These are phyloP conservation scores for Trichoderma polysporum DNA, from an alignment of 2,329 filamentous ascomycete genomes.

Conservation along the genomic window DNA sequence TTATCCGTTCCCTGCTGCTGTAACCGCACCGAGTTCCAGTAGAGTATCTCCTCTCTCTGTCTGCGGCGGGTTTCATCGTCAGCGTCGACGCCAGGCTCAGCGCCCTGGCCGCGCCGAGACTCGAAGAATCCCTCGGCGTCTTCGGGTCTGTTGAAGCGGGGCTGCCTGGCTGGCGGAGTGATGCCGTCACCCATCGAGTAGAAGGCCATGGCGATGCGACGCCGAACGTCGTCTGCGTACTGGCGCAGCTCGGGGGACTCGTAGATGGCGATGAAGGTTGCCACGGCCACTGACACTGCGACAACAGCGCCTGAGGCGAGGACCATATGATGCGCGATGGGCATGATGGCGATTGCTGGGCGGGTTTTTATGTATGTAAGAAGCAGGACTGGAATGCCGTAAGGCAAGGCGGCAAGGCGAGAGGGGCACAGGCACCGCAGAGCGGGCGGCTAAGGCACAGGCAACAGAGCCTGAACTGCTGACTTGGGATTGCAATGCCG, in stretches of 20 bases:
- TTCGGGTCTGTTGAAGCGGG: constrained; percentile 64
- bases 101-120: constrained; percentile 45
- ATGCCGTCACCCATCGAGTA: constrained; percentile 60
- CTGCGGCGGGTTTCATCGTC: constrained; percentile 61
- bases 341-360: constrained; percentile 40
- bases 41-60: constrained; percentile 64
- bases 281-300: constrained; percentile 57
- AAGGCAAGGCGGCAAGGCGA: neutral
- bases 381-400: neutral
- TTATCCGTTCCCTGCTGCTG: constrained; percentile 39
- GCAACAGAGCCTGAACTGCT: constrained; percentile 10
- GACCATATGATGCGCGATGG: constrained; percentile 51
- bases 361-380: neutral
- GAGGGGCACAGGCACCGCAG: constrained; percentile 9
- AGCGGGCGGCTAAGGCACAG: constrained; percentile 13
- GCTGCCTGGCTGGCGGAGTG: constrained; percentile 48
- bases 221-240: constrained; percentile 60
- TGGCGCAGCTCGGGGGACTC: constrained; percentile 64
- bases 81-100: constrained; percentile 54
- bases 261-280: constrained; percentile 60
- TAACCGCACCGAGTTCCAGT: constrained; percentile 60
- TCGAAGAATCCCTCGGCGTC: constrained; percentile 63
- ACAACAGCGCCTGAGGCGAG: constrained; percentile 58
- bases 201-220: constrained; percentile 59
- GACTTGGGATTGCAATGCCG: neutral